Evolutionary conservation across 2,329 filamentous ascomycete species (phyloP), one percentile per base, ranked within the genome.

Genomic region (Penicillium sclerotigenum): DNA sequence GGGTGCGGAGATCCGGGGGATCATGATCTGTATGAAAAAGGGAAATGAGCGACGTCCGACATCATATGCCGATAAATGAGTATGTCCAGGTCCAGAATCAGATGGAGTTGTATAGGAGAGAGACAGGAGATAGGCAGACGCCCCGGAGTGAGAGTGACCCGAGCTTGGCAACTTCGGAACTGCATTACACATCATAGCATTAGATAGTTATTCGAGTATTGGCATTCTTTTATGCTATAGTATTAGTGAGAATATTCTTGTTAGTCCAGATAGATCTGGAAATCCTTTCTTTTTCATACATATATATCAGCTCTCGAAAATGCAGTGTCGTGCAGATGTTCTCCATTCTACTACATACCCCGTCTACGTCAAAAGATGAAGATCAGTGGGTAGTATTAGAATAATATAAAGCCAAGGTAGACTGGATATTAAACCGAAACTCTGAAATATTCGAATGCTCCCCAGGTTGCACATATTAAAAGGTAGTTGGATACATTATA

Each of bases 1-100:
- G 64, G 64, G 63, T 62, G 61, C 56, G 56, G 61, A 56, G 62
- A 63, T 63, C 66, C 64, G 65, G 65, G 65, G 64, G 65, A 69
- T 75, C 73, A 76, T 75, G 71, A 69, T 75, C 70, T 73, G 64
- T 53, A 58, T n/a, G 33, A 54, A 37, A 59, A 56, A 50, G 61
- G 56, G 50, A 66, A 72, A 71, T 51, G 68, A 72, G 63, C 56
- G 65, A 64, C 59, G 63, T 59, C 65, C 64, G 60, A 64, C 71
- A 73, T 72, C 58, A 59, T 69, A 40, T 52, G 49, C 37, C 49
- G 50, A 52, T 47, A 29, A 36, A 34, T 9, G n/a, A 24, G 31
- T 38, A 37, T 31, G 24, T 47, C 29, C 40, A 55, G 47, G 24
- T 47, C 29, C 40, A 55, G 47, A 41, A 49, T n/a, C 37, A 47